Evolutionary conservation across 805 yeast genomes (phyloP), one percentile per base, ranked within the genome.

Genomic region (Yarrowia osloensis): DNA sequence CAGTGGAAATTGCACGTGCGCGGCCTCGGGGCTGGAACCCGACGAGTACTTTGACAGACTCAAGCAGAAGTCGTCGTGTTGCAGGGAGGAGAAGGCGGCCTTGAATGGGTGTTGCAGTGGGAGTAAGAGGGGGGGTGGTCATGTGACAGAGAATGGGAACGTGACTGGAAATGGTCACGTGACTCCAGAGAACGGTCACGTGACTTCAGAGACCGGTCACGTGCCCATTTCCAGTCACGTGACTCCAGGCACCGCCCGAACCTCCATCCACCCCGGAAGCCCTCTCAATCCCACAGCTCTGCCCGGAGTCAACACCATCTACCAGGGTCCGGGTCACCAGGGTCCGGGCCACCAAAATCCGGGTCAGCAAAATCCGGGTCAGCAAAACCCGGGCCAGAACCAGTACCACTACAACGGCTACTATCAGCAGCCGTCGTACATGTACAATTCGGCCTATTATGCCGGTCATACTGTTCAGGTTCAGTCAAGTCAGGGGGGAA

Each of bases 31-130:
- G 2, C 44, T 61, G 54, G 54, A 61, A 17, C 66, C 66, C 1
- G 42, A 61, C 9, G 66, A 61, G 35, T 61, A 61, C 44, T 61
- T 61, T 40, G 49, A 57, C 4, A n/a, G 63, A n/a, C 37, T 57
- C 12, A 57, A 57, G n/a, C 63, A 40, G 21, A 57, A 26, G 49
- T 40, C 49, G 28, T 40, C 44, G 5, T 57, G 63, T 24, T 39
- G 63, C 33, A 28, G 47, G 37, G 63, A 57, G 37, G 63, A 39
- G 21, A 39, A 57, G 13, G 33, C 26, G 21, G 31, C 35, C 13
- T 17, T 21, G 0, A 57, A 40, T 21, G 63, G 63, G 4, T 57
- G 63, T n/a, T 57, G 63, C 49, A 54, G 62, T 24, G 33, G 29
- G 22, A 49, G 28, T 21, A 52, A 39, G 62, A 37, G 9, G 1